These are phyloP conservation scores for Epichloe bromicola DNA, from an alignment of 2,329 filamentous ascomycete species.

Conservation along the genomic window DNA sequence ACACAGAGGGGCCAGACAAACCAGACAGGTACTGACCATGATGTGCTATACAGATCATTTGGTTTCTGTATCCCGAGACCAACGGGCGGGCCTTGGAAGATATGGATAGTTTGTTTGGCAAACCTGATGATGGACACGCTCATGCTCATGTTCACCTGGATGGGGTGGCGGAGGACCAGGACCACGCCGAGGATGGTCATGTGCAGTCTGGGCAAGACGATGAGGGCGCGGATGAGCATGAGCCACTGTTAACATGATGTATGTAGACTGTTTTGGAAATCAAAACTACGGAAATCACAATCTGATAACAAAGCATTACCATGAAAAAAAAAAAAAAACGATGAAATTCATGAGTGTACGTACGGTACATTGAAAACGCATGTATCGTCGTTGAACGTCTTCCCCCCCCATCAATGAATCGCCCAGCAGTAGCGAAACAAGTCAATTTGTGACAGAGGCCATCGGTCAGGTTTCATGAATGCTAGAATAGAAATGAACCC, in stretches of 20 bases:
- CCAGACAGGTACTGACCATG: not conserved
- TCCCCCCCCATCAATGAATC: not conserved
- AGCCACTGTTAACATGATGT: slow-evolving; percentile 2
- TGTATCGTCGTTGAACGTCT: not conserved
- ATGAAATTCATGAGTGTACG: not conserved
- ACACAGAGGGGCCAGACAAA: not conserved
- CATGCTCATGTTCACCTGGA: not conserved
- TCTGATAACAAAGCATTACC: too few relatives aligned
- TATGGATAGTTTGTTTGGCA: slow-evolving; percentile 30
- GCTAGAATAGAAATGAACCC: not conserved
- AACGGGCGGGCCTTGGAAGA: slow-evolving; percentile 29
- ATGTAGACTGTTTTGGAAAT: not conserved
- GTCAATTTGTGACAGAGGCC: not conserved
- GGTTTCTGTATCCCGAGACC: slow-evolving; percentile 31
- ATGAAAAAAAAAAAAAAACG: not conserved
- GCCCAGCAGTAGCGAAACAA: not conserved
- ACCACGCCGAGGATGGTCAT: not conserved
- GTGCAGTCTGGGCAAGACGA: not conserved
- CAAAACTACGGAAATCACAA: too few relatives aligned
- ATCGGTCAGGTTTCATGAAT: slow-evolving; percentile 2
- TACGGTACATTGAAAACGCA: not conserved
- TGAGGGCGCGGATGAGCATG: slow-evolving; percentile 6
- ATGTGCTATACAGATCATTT: slow-evolving; percentile 21
- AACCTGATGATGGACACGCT: not conserved
- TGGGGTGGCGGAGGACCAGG: not conserved